Conservation (phyloP, 768 basidiomycete species). For the Mycena rebaudengoi region DNA sequence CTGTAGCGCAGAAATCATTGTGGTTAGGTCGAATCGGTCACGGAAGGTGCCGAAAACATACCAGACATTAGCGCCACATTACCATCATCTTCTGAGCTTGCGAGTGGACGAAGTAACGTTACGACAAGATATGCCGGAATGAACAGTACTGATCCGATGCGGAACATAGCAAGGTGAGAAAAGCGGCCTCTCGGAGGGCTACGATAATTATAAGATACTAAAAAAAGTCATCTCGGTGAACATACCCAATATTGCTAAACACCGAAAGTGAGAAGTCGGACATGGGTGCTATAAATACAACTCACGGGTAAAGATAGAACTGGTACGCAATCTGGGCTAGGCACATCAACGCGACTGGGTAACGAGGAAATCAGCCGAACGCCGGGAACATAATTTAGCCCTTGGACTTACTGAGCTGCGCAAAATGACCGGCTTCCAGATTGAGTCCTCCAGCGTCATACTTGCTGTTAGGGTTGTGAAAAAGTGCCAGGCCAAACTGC, state of each 20-base stretch:
- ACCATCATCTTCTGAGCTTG: slow-evolving; percentile 72
- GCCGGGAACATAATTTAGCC: not conserved
- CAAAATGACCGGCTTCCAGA: slow-evolving; percentile 90
- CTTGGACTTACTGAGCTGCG: slow-evolving; percentile 77
- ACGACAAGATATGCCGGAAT: slow-evolving; percentile 91
- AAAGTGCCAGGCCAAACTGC: not conserved
- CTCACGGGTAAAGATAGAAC: slow-evolving; percentile 90
- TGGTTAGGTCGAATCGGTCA: not conserved
- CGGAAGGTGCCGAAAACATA: slow-evolving; percentile 42
- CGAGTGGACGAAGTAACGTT: slow-evolving; percentile 76
- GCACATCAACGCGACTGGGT: slow-evolving; percentile 93
- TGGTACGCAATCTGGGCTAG: slow-evolving; percentile 93
- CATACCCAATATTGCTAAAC: slow-evolving; percentile 70
- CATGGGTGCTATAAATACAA: slow-evolving; percentile 20
- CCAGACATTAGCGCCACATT: slow-evolving; percentile 85
- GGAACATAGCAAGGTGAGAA: slow-evolving; percentile 90
- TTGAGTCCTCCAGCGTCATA: slow-evolving; percentile 90
- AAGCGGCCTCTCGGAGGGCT: slow-evolving; percentile 86
- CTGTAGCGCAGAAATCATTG: slow-evolving; percentile 1
- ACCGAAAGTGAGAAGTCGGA: not conserved
- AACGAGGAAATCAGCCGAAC: not conserved
- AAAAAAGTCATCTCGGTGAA: slow-evolving; percentile 12
- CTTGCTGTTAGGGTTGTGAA: slow-evolving; percentile 55
- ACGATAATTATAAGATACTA: slow-evolving; percentile 12
- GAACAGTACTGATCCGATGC: slow-evolving; percentile 84